Evolutionary conservation across 257 asterid genomes (phyloP), one percentile per base, ranked within the genome.

Genomic region (Striga asiatica): DNA sequence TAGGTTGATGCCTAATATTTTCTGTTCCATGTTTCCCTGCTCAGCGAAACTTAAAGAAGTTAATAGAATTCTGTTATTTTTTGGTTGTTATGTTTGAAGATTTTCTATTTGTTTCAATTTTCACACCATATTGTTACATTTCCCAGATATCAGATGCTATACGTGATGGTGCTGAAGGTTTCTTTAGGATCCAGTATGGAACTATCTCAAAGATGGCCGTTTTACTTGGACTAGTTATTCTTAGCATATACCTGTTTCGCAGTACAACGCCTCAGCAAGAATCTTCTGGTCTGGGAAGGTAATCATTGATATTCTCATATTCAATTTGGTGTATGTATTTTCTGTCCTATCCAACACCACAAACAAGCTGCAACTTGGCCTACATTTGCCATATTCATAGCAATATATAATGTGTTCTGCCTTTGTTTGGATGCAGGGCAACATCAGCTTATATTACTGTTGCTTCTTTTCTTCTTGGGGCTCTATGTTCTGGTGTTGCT

Each of bases 141-240:
- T 72, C 60, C 75, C 72, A 92, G 99, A 92, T 92, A 75, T 88
- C 99, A 71, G 99, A 92, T 62, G 99, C 97, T 20, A 92, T 92
- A 71, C 99, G 99, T 50, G 99, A 92, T 74, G 99, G 99, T 56
- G 97, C 99, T 54, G 97, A 92, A 76, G 99, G 99, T 65, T 92
- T 75, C 82, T 84, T 88, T 68, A 84, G 94, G 77, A 88, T 97
- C 38, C 99, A 92, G 73, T 92, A 92, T 41, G 93, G 97, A 55
- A 71, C 99, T 54, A 92, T 92, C 49, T 88, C 97, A 57, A 92
- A 82, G 79, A 92, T 92, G 99, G 97, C 97, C 61, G 28, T 79
- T 25, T 50, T 92, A 49, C 74, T 92, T 58, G 99, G 74, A 69
- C 61, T 88, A 50, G 71, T 75, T 25, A 88, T 92, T 73, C 75